Evolutionary conservation across 2,329 filamentous ascomycete species (phyloP), one percentile per base, ranked within the genome.

Genomic region (Meredithiella fracta): DNA sequence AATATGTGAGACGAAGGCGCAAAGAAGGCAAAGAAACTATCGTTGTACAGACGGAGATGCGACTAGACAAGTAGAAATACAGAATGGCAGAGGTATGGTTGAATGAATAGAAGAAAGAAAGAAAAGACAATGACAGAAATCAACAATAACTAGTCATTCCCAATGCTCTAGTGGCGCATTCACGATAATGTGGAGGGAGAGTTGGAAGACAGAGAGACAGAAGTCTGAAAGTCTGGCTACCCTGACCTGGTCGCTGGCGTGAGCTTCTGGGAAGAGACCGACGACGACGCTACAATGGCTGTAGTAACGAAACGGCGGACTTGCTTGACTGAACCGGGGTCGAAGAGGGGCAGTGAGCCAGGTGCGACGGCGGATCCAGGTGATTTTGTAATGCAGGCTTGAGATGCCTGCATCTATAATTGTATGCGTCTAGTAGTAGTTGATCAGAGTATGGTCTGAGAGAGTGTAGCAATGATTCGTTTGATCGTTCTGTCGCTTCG

Each of bases 21-120:
- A 22, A 26, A 49, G 54, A 20, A 40, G 49, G 34, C 9, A 44
- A 51, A 42, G 49, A 57, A 47, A 26, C 25, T 17, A 51, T 14
- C 14, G 40, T 44, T 8, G 40, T 44, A 44, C 40, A 44, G 40
- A 44, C n/a, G 17, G 11, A 44, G 15, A 17, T 44, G 40, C 15
- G 3, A 22, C 40, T 44, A 44, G 20, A 44, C 8, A n/a, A 17
- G 34, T 29, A 23, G 11, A 26, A 51, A n/a, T 22, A 47, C 37
- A 23, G 11, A 26, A 51, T 52, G 31, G 4, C 14, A 20, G 17
- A 15, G 44, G 31, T 29, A 37, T 38, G 3, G 47, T 22, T 37
- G 15, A 5, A 5, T 34, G 29, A 5, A 34, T 34, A 5, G 11
- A 52, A 52, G 49, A 37, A 38, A 20, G 14, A 51, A 26, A 47